These are phyloP conservation scores for Plasmodium chabaudi DNA, from an alignment of 169 alveolate species.

Conservation along the genomic window DNA sequence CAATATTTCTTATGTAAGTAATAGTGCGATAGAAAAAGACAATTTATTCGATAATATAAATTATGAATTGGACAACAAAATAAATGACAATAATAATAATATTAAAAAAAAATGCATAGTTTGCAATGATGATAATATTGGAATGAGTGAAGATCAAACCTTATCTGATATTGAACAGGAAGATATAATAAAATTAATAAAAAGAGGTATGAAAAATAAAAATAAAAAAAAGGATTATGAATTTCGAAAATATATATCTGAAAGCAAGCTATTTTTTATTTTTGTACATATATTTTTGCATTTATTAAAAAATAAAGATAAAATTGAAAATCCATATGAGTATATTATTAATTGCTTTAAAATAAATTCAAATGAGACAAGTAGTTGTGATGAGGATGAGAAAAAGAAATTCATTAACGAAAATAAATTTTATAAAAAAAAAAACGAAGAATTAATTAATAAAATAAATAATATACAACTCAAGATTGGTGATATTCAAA, in stretches of 20 bases:
- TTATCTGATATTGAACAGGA: conserved; percentile 12
- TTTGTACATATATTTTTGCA: conserved; percentile 36
- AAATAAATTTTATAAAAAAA: conserved; percentile 37
- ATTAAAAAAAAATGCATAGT: not conserved
- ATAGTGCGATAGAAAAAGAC: not conserved
- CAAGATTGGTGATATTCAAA: conserved; percentile 21
- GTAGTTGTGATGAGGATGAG: not conserved
- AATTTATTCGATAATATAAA: not conserved
- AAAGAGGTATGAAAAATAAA: conserved; percentile 31
- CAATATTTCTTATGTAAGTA: not conserved
- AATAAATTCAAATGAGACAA: not conserved
- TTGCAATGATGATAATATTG: not conserved
- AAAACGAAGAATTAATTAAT: conserved; percentile 30
- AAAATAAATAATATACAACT: conserved; percentile 56
- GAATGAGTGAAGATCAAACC: not conserved
- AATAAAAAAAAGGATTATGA: conserved; percentile 28
- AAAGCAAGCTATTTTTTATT: conserved; percentile 25
- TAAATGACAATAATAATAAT: not conserved
- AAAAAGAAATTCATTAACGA: conserved; percentile 26
- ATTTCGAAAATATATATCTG: conserved; percentile 41
- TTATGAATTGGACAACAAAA: not conserved
- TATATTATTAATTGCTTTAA: conserved; percentile 44
- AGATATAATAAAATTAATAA: conserved; percentile 7
- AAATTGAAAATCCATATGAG: conserved; percentile 38
- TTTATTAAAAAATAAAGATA: conserved; percentile 41